Base-by-base conservation (phyloP, 768 basidiomycete genomes). In the Cyathus striatus region DNA sequence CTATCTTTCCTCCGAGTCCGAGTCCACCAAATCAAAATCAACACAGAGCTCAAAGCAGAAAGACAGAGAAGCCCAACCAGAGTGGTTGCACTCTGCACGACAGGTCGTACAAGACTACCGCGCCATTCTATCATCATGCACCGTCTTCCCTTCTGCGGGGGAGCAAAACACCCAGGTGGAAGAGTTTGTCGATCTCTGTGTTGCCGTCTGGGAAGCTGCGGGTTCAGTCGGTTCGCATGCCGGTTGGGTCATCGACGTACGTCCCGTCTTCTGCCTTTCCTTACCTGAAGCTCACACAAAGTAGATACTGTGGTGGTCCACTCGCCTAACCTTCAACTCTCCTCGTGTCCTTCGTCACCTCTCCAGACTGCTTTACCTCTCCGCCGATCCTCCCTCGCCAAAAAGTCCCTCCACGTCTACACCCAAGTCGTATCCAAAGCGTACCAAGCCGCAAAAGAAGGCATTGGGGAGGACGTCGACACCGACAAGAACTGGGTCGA, bases 301-400 rank as follows among this genome's bases (percentile, higher is more conserved):
- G 21, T 5, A 89, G 87, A 76, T 91, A 17, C 73, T 97, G 2
- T 95, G 91, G 87, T 93, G 91, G 91, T 86, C 91, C 1, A 93
- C 91, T 6, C 81, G 85, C 17, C 75, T 93, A 17, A 98, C 95
- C 0, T 96, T 97, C 71, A 93, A 96, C 56, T 94, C 90, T 0
- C 86, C 85, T 46, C 78, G 82, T 6, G 68, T 97, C 6, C 76
- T 90, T 42, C 82, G 94, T 1, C 89, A 96, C 60, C 83, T 97
- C 72, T 79, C 81, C 22, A 80, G 86, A 1, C 62, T 94, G 1
- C 63, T 89, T 13, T 77, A 80, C 44, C 73, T 79, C 10, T 70
- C 75, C 0, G 79, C 79, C 6, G 82, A 83, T 49, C 62, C 64
- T 58, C 69, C 14, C 73, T 90, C 3, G 86, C 90, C 2, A 80